phyloP scores from a whole-genome alignment of 1,139 yeast species.

The Pneumocystis murina region DNA sequence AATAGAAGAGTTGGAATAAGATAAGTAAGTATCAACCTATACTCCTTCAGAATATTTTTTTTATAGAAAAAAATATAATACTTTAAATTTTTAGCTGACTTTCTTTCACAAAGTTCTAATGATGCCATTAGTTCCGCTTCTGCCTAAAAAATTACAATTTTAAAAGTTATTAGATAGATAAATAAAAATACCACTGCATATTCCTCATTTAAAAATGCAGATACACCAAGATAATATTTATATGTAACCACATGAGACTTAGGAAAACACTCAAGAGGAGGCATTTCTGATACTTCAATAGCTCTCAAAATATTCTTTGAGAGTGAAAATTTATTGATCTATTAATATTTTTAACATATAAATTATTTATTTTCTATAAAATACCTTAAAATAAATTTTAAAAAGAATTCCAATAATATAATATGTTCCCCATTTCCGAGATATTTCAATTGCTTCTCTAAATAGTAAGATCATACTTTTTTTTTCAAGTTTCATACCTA shows the following conservation, averaged over 20 bases:
- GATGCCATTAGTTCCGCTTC: constrained; percentile 38
- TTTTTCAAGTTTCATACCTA: constrained; percentile 15
- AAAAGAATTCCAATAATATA: constrained; percentile 61
- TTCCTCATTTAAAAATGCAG: constrained; percentile 49
- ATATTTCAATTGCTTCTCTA: constrained; percentile 33
- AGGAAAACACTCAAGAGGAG: constrained; percentile 32
- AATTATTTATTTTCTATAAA: constrained; percentile 14
- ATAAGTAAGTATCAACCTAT: not conserved
- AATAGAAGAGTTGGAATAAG: constrained; percentile 1
- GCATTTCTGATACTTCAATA: constrained; percentile 44
- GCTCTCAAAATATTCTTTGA: constrained; percentile 72
- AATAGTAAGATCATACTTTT: not conserved
- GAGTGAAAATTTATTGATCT: constrained; percentile 52
- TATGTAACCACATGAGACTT: constrained; percentile 45
- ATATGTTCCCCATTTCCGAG: constrained; percentile 55
- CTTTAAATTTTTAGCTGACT: constrained; percentile 24
- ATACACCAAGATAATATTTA: constrained; percentile 50
- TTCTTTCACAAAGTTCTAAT: constrained; percentile 25
- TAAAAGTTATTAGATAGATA: not conserved
- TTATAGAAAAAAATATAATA: constrained; percentile 7
- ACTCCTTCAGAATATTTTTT: not conserved
- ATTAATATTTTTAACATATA: constrained; percentile 22
- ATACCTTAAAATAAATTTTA: constrained; percentile 49
- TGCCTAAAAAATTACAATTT: constrained; percentile 22
- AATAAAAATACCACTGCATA: constrained; percentile 23